Percentiles rank a stretch among this genome's conserved stretches.
Evolutionary conservation across 2,329 filamentous ascomycete genomes (phyloP).

Genomic region (Neopestalotiopsis sp.): DNA sequence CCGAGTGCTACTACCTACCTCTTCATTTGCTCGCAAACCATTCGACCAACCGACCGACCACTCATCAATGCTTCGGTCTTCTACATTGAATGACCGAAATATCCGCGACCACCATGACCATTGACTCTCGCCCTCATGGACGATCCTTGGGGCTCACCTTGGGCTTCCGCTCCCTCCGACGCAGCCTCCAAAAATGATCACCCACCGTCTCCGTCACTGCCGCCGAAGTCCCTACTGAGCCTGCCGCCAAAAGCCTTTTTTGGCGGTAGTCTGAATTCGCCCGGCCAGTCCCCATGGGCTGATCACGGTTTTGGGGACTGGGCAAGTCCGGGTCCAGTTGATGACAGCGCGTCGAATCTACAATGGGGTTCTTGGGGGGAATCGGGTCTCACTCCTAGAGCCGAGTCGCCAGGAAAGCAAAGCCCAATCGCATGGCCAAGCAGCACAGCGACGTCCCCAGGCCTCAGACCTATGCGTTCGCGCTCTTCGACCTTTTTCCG

Average conservation of each 20-base stretch:
- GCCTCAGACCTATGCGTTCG: slow-evolving; percentile 37
- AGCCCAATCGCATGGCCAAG: slow-evolving; percentile 47
- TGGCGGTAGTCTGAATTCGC: slow-evolving; percentile 36
- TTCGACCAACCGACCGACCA: not conserved
- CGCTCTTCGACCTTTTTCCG: slow-evolving; percentile 38
- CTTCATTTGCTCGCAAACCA: not conserved
- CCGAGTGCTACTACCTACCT: not conserved
- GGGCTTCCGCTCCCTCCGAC: slow-evolving; percentile 51
- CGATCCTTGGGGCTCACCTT: slow-evolving; percentile 69
- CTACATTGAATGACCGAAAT: slow-evolving; percentile 17
- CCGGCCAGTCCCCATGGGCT: slow-evolving; percentile 47
- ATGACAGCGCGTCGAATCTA: slow-evolving; percentile 26
- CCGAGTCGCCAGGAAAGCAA: slow-evolving; percentile 39
- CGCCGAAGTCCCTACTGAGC: slow-evolving; percentile 42
- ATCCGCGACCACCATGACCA: slow-evolving; percentile 34
- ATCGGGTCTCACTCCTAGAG: slow-evolving; percentile 34
- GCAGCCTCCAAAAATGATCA: slow-evolving; percentile 38
- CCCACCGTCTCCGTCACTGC: slow-evolving; percentile 37
- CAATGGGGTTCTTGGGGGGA: slow-evolving; percentile 41
- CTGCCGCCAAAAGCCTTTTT: slow-evolving; percentile 50
- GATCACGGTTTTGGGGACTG: slow-evolving; percentile 46
- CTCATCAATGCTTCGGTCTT: not conserved
- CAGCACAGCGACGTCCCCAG: slow-evolving; percentile 42
- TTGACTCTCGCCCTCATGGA: slow-evolving; percentile 52
- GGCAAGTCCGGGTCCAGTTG: slow-evolving; percentile 37